Evolutionary conservation across 78 protist species (phyloP).

Genomic region (Isochrysis galbana): DNA sequence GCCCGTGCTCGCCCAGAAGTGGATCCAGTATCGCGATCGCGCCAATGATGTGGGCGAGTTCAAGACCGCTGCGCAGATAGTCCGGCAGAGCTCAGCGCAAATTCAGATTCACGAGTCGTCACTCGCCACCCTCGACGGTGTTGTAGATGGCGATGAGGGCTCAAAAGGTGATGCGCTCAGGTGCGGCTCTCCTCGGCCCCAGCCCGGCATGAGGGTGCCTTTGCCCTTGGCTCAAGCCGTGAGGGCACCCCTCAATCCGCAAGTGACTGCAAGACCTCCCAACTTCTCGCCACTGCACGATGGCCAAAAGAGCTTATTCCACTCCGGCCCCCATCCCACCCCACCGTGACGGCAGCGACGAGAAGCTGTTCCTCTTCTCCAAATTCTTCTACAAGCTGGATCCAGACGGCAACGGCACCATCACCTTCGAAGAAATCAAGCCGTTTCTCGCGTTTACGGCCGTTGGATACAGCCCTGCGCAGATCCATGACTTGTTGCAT

Average conservation of each 20-base stretch:
- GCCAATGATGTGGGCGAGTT: too few relatives aligned
- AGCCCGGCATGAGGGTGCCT: too few relatives aligned
- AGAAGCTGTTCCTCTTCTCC: neutral
- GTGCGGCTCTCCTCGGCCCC: too few relatives aligned
- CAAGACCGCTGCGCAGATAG: too few relatives aligned
- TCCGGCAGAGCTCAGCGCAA: neutral
- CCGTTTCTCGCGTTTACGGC: neutral
- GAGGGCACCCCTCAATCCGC: too few relatives aligned
- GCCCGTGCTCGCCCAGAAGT: neutral
- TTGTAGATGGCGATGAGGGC: too few relatives aligned
- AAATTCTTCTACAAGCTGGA: neutral
- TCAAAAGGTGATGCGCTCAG: too few relatives aligned
- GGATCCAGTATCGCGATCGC: too few relatives aligned
- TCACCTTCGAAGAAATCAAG: neutral
- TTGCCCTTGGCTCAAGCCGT: too few relatives aligned
- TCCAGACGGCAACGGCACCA: neutral
- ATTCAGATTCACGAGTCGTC: neutral
- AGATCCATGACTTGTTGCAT: neutral
- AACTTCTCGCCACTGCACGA: neutral
- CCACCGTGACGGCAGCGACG: too few relatives aligned
- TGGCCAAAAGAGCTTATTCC: neutral
- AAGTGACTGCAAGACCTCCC: neutral
- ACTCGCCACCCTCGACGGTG: neutral
- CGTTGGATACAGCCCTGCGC: neutral
- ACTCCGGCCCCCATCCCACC: too few relatives aligned